Conservation (phyloP, 2,329 filamentous ascomycete genomes). For the Truncatella angustata region DNA sequence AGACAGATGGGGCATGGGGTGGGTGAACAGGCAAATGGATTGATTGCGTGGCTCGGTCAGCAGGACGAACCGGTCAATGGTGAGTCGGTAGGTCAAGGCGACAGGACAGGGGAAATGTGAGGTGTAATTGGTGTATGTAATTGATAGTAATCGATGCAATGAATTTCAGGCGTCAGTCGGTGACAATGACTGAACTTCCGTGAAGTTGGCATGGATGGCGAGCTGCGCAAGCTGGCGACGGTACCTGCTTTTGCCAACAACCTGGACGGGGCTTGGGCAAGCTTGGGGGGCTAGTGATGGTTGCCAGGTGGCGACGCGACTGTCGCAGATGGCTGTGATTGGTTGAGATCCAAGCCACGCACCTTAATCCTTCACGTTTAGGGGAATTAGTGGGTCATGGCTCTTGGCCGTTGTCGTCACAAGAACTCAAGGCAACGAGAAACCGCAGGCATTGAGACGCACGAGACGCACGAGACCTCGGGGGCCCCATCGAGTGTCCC, state of each 20-base stretch:
- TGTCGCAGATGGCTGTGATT: neutral
- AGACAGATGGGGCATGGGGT: no score
- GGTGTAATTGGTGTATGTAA: no score
- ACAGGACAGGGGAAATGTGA: no score
- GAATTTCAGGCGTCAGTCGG: neutral
- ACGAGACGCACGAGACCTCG: neutral
- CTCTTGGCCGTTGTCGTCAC: neutral
- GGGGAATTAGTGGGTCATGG: slow-evolving; percentile 3
- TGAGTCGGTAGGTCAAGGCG: no score
- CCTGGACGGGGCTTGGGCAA: neutral
- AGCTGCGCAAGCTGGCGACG: neutral
- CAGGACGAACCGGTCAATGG: no score
- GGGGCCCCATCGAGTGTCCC: no score
- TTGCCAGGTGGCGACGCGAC: slow-evolving; percentile 1
- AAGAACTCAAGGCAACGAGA: neutral
- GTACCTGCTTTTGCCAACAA: slow-evolving; percentile 6
- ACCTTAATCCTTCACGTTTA: neutral
- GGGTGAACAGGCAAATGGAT: no score
- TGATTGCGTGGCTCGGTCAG: no score
- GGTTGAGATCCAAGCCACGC: neutral
- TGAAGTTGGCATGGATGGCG: neutral
- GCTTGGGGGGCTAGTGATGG: no score
- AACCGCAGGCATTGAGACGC: neutral
- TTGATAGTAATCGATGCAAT: neutral
- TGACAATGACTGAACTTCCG: neutral